Percentiles rank a stretch among this genome's conserved stretches.
Evolutionary conservation across 768 basidiomycete species (phyloP).

Genomic region (Auricularia sp.): DNA sequence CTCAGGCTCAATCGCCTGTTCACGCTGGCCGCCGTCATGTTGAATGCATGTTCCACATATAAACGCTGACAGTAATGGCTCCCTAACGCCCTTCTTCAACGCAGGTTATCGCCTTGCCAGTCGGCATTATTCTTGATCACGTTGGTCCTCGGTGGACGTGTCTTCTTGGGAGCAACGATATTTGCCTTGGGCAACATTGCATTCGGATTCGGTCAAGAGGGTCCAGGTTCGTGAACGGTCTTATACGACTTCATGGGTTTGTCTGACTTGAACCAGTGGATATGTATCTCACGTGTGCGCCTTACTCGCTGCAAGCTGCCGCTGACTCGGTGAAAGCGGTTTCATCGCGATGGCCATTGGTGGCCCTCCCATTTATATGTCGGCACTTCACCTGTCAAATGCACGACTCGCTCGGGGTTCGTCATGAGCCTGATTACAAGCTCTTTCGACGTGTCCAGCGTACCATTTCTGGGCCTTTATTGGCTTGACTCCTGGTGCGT

Average conservation of each 20-base stretch:
- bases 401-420: conserved; percentile 26
- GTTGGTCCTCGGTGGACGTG: conserved; percentile 23
- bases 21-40: conserved; percentile 10
- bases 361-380: conserved; percentile 27
- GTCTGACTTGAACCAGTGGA: too few relatives aligned
- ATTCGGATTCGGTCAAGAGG: conserved; percentile 18
- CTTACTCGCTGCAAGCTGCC: neutral
- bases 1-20: conserved; percentile 24
- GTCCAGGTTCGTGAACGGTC: conserved; percentile 12
- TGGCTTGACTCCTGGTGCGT: conserved; percentile 7
- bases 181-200: conserved; percentile 24
- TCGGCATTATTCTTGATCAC: conserved; percentile 20
- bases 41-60: neutral
- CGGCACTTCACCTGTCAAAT: conserved; percentile 30
- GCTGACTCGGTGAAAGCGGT: conserved; percentile 12
- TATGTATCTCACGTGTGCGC: too few relatives aligned
- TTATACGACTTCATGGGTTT: neutral
- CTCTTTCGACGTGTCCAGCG: conserved; percentile 27
- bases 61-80: neutral
- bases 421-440: conserved; percentile 28
- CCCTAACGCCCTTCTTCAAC: neutral
- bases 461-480: conserved; percentile 22
- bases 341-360: conserved; percentile 27
- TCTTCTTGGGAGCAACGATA: conserved; percentile 20
- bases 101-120: conserved; percentile 20